These are phyloP conservation scores for Acanthamoeba castellanii DNA, from an alignment of 208 protist species.

Conservation along the genomic window DNA sequence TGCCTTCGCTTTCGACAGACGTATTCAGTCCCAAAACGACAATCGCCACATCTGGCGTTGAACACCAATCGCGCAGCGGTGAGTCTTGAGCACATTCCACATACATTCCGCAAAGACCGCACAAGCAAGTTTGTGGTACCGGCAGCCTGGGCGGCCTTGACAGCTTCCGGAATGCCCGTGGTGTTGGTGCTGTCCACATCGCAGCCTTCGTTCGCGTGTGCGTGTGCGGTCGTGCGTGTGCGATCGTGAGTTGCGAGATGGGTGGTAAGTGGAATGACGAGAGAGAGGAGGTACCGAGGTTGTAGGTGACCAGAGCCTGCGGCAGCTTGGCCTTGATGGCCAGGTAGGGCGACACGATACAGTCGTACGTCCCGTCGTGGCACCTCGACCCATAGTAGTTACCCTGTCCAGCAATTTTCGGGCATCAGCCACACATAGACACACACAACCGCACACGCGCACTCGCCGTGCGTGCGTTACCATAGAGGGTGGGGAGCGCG, in stretches of 20 bases:
- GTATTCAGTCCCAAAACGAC: constrained; percentile 75
- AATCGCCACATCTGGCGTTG: constrained; percentile 55
- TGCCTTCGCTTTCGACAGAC: constrained; percentile 72
- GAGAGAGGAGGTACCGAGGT: neutral
- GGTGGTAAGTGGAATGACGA: neutral
- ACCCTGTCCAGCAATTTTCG: neutral
- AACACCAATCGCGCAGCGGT: too few species aligned
- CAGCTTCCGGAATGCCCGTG: constrained; percentile 16
- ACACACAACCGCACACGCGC: too few species aligned
- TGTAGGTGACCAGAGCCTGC: neutral
- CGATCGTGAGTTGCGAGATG: neutral
- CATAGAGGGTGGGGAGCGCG: neutral
- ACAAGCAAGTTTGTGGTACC: neutral
- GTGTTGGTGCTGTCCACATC: constrained; percentile 34
- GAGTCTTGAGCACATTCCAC: neutral
- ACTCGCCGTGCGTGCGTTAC: neutral
- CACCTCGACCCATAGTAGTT: constrained; percentile 79
- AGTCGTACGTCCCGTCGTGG: constrained; percentile 67
- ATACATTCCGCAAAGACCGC: neutral
- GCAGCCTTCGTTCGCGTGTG: neutral
- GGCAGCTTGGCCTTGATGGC: constrained; percentile 64
- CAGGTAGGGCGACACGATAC: constrained; percentile 56
- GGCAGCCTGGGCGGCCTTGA: neutral
- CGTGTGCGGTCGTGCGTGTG: neutral
- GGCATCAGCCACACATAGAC: neutral